Evolutionary conservation across 179 eudicot genomes (phyloP).

Genomic region (Silene vulgaris): DNA sequence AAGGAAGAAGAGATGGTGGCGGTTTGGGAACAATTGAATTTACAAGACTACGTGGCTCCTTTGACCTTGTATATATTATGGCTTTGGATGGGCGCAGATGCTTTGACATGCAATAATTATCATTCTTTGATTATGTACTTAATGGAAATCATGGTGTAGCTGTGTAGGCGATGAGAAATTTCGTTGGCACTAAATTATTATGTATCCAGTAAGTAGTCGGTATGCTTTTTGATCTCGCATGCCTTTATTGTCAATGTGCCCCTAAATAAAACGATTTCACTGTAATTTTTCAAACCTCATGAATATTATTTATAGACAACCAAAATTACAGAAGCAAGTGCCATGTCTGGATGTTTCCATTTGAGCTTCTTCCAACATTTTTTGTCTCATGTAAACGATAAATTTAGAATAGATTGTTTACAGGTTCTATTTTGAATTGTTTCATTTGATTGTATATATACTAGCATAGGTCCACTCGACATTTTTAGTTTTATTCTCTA

Average conservation of each 20-base stretch:
- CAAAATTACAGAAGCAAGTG: no score
- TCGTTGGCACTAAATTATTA: neutral
- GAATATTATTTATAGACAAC: no score
- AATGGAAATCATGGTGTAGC: neutral
- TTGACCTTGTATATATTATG: slow-evolving; percentile 31
- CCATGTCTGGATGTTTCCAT: no score
- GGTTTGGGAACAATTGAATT: slow-evolving; percentile 36
- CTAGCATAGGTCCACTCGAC: no score
- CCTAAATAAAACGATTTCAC: slow-evolving; percentile 1
- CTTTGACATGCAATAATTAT: slow-evolving; percentile 16
- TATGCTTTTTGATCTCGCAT: slow-evolving; percentile 36
- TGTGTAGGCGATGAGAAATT: slow-evolving; percentile 16
- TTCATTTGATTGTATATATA: no score
- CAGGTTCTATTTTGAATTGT: no score
- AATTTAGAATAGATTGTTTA: no score
- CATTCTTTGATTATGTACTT: slow-evolving; percentile 21
- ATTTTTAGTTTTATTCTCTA: no score
- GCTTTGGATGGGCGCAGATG: slow-evolving; percentile 8
- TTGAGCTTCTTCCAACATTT: no score
- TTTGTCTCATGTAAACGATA: no score
- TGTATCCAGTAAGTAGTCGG: slow-evolving; percentile 14
- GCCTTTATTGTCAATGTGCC: slow-evolving; percentile 13
- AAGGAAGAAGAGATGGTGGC: slow-evolving; percentile 72
- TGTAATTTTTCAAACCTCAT: neutral
- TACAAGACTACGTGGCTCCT: slow-evolving; percentile 1